Base-by-base conservation (phyloP, 176 grass and related monocot species). In the Canna indica region DNA sequence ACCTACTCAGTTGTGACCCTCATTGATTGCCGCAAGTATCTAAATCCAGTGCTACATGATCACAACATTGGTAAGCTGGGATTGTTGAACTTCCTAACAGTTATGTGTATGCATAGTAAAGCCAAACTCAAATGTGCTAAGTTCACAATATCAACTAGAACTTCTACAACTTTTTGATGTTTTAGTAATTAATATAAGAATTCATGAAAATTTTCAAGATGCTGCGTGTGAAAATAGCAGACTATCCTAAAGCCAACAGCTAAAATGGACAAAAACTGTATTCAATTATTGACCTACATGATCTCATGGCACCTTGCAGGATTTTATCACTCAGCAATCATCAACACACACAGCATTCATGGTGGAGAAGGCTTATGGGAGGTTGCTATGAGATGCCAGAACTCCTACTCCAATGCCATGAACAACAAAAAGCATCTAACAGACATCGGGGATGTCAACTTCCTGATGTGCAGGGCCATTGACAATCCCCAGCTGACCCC, bases 291-390 rank as follows among this genome's bases (percentile, higher is more conserved):
- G 30, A 31, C 7, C 28, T 16, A 14, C 59, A n/a, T 57, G 53
- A n/a, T n/a, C 5, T 13, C 2, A 38, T 22, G 16, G 36, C 25
- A 42, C 13, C 5, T 2, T 45, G 54, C 74, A 97, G 88, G 88
- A 30, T 97, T 97, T 84, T 97, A 75, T 75, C 81, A 91, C 34
- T 97, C 93, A 3, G 93, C 86, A 18, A 81, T 97, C 74, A 87
- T 86, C 77, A 97, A 97, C 74, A 83, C 84, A 0, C 81, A 91
- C 76, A 53, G 69, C 6, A 47, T 97, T 42, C 41, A 81, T 64
- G 83, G 84, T 0, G 81, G 57, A 18, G 93, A 97, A 83, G 78
- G 32, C 0, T 73, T 97, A 11, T 97, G 93, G 93, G 86, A 85
- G 80, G 78, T 97, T 31, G 93, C 93, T 30, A 81, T 77, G 46